Evolutionary conservation across 1,284 basidiomycete species (phyloP).

Genomic region (Tylopilus sp.): DNA sequence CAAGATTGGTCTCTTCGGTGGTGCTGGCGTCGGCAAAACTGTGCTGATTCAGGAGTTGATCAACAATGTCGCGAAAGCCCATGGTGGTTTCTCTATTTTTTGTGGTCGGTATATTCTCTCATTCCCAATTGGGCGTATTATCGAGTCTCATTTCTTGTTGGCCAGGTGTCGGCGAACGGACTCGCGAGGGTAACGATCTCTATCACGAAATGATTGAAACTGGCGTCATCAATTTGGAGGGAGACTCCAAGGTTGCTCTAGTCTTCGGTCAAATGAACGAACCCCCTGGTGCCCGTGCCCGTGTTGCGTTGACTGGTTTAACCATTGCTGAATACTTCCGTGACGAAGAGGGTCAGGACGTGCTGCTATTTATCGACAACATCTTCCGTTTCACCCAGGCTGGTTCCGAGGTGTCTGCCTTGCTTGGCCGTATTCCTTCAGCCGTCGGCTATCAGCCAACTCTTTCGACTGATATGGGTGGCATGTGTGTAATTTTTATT

Average conservation of each 20-base stretch:
- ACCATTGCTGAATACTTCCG: constrained; percentile 99
- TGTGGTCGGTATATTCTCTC: constrained; percentile 67
- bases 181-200: constrained; percentile 99
- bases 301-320: constrained; percentile 97
- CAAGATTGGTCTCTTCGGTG: constrained; percentile 99
- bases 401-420: constrained; percentile 98
- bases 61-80: constrained; percentile 99
- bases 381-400: constrained; percentile 99
- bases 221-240: constrained; percentile 98
- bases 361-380: constrained; percentile 99
- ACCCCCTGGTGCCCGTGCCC: constrained; percentile 99
- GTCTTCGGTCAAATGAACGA: constrained; percentile 99
- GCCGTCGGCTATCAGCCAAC: constrained; percentile 99
- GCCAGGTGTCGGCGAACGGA: constrained; percentile 95
- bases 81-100: constrained; percentile 99
- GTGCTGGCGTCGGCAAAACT: constrained; percentile 99
- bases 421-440: constrained; percentile 99
- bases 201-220: constrained; percentile 99
- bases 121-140: neutral
- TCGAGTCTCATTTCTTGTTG: constrained; percentile 1
- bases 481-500: constrained; percentile 66
- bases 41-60: constrained; percentile 99
- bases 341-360: constrained; percentile 99
- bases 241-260: constrained; percentile 98
- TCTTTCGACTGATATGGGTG: constrained; percentile 99